Evolutionary conservation across 169 alveolate genomes (phyloP), one percentile per base, ranked within the genome.

Genomic region (Plasmodium sp.): DNA sequence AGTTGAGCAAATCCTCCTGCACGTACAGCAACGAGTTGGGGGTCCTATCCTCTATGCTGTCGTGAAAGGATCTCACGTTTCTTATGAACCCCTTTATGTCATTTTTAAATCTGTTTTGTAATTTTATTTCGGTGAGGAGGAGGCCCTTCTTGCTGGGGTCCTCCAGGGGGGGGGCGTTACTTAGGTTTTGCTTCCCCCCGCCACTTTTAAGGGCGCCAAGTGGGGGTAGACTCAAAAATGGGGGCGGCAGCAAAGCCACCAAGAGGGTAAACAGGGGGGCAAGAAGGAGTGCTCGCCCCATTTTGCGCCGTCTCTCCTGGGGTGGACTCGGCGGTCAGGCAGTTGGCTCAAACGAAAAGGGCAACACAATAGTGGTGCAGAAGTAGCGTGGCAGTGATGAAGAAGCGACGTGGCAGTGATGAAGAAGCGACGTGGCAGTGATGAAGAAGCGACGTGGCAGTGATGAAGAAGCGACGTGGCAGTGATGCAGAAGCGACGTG

Each of bases 1-100:
- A 98, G 84, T 98, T 98, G 62, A 95, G 92, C 72, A 98, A 96
- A 72, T 96, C 96, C 88, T 98, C 97, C 83, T 84, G 93, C 43
- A 85, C 84, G 62, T 85, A 85, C 62, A 77, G 48, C 80, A 85
- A 85, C 39, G 84, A 74, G 81, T 85, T 85, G 10, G 93, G 93
- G 14, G 48, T 85, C n/a, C 54, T 85, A 27, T 54, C 36, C 43
- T 85, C 93, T 77, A 85, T 85, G 18, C 51, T 48, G 45, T 33
- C 62, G 67, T 85, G 93, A 34, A 85, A 85, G 39, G 79, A 51
- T 5, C 62, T 43, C 22, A 85, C 45, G 80, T 85, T 85, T 75
- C 54, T 56, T 33, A 85, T 85, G 62, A 45, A 85, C 81, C 93
- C 93, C 80, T 85, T 85, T 27, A 85, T 74, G 67, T 85, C 79